phyloP scores from a whole-genome alignment of 2,329 filamentous ascomycete genomes.

The Aspergillus sp. region DNA sequence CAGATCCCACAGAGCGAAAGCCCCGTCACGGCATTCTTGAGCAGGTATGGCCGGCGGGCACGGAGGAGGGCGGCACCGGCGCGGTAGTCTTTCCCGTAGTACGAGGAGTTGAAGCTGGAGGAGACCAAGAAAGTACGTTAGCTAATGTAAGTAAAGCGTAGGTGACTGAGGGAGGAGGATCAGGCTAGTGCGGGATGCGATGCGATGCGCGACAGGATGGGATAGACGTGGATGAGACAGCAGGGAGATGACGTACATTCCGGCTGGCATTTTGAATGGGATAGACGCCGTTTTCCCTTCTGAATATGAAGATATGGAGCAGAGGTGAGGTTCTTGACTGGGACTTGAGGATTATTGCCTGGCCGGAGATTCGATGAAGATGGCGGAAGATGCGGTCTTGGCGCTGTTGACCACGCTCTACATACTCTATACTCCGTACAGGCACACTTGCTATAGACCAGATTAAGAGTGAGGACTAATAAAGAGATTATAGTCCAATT shows the following conservation, averaged over 20 bases:
- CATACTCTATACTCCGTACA: too few relatives aligned
- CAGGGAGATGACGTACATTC: conserved; percentile 12
- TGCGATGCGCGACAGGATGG: too few relatives aligned
- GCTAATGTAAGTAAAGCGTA: too few relatives aligned
- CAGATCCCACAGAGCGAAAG: conserved; percentile 65
- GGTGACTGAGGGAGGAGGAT: too few relatives aligned
- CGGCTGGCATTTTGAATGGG: conserved; percentile 12
- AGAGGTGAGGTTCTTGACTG: not conserved
- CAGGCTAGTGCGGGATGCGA: not conserved
- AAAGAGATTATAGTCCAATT: too few relatives aligned
- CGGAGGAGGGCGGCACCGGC: conserved; percentile 85
- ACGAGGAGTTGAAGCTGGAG: conserved; percentile 61
- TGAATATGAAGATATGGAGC: not conserved
- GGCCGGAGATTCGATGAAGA: not conserved
- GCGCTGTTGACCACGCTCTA: not conserved
- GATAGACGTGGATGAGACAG: not conserved
- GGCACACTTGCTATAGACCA: too few relatives aligned
- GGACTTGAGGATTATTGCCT: not conserved
- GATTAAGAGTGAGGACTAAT: too few relatives aligned
- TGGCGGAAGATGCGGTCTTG: not conserved
- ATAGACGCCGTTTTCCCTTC: not conserved
- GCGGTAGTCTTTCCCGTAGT: conserved; percentile 82
- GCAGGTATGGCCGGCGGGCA: conserved; percentile 80
- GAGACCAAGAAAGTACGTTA: conserved; percentile 2
- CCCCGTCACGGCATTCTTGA: conserved; percentile 82